A percentile compares a stretch with the other conserved stretches of the same genome.
phyloP scores from a whole-genome alignment of 257 asterid species.

The Solanum chilense region DNA sequence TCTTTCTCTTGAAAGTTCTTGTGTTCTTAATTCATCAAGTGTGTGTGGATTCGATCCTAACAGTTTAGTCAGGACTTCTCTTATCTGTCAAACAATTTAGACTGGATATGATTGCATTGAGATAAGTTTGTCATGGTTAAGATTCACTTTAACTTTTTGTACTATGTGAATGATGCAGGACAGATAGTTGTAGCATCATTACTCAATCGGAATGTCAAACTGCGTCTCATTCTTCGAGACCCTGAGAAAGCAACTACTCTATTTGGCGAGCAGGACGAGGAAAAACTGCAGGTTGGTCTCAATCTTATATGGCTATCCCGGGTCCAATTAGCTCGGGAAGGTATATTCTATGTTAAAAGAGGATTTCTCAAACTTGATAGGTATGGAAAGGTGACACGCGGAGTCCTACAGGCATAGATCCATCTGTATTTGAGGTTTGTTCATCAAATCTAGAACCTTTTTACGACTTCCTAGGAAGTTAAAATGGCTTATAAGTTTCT shows the following conservation, averaged over 20 bases:
- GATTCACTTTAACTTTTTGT: neutral
- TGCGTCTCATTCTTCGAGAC: slow-evolving; percentile 66
- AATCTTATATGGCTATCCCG: neutral
- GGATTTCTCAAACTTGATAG: slow-evolving; percentile 30
- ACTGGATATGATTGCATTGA: neutral
- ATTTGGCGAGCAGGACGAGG: slow-evolving; percentile 74
- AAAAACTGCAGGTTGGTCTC: slow-evolving; percentile 51
- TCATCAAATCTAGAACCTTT: neutral
- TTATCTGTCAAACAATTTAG: neutral
- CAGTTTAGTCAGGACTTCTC: too few relatives aligned
- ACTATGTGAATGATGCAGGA: slow-evolving; percentile 27
- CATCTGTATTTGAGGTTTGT: slow-evolving; percentile 78
- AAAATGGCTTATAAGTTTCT: slow-evolving; percentile 1
- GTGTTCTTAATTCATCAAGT: too few relatives aligned
- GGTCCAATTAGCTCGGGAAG: neutral
- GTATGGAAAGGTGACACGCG: slow-evolving; percentile 74
- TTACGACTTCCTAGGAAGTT: neutral
- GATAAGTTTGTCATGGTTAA: neutral
- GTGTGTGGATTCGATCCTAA: too few relatives aligned
- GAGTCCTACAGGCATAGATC: slow-evolving; percentile 53
- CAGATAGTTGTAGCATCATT: slow-evolving; percentile 87
- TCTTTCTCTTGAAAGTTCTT: too few relatives aligned
- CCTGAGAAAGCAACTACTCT: slow-evolving; percentile 64
- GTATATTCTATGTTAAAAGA: neutral
- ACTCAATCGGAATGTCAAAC: slow-evolving; percentile 51